Evolutionary conservation across 129 eudicot species (phyloP).

Genomic region (carrot (Daucus carota)): DH1_v3.0 NC_030386.2:15183001-15183500

Average conservation of each 20-base stretch:
- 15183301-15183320: slow-evolving; percentile 95
- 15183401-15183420: background rate
- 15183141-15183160: slow-evolving; percentile 50
- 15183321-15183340: slow-evolving; percentile 12
- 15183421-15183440: background rate
- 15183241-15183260: slow-evolving; percentile 99
- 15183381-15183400: background rate
- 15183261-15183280: slow-evolving; percentile 99
- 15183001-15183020: slow-evolving; percentile 79
- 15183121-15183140: slow-evolving; percentile 98
- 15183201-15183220: background rate
- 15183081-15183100: slow-evolving; percentile 93
- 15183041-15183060: slow-evolving; percentile 78
- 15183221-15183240: slow-evolving; percentile 97
- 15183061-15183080: slow-evolving; percentile 97
- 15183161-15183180: background rate
- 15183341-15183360: background rate
- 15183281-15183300: slow-evolving; percentile 80
- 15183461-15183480: background rate
- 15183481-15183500: background rate
- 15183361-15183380: background rate
- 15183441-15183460: background rate
- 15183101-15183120: slow-evolving; percentile 99
- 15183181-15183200: background rate
- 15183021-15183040: slow-evolving; percentile 98